These are phyloP conservation scores for Halophytophthora polymorphica DNA, from an alignment of 352 stramenopile species.

Conservation along the genomic window DNA sequence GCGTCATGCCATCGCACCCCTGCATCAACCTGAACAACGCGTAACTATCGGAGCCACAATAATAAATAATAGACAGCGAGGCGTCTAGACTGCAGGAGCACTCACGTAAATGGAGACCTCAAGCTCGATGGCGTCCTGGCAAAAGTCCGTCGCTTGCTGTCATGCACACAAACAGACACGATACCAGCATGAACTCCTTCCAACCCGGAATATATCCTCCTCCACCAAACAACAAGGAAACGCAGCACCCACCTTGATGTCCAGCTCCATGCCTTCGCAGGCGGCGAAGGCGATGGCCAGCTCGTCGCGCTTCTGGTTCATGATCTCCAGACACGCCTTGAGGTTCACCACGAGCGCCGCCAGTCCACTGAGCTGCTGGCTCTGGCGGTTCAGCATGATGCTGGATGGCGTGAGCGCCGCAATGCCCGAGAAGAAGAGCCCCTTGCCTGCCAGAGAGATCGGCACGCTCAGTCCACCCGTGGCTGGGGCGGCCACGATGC, in stretches of 20 bases:
- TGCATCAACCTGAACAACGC: too few species aligned
- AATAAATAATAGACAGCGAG: too few species aligned
- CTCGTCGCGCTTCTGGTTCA: conserved; percentile 80
- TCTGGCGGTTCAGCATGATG: conserved; percentile 85
- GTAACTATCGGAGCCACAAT: too few species aligned
- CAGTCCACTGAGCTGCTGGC: conserved; percentile 72
- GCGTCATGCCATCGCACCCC: not conserved
- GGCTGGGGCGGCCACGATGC: conserved; percentile 69
- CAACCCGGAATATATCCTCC: not conserved
- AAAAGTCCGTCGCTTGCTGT: conserved; percentile 73
- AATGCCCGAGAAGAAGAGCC: conserved; percentile 77
- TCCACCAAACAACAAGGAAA: not conserved
- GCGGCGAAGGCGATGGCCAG: conserved; percentile 71
- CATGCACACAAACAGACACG: conserved; percentile 3
- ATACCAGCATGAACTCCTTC: conserved; percentile 3
- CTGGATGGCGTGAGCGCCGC: conserved; percentile 78
- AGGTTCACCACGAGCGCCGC: conserved; percentile 75
- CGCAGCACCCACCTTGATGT: conserved; percentile 50
- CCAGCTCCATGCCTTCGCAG: conserved; percentile 68
- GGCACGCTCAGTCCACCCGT: conserved; percentile 80
- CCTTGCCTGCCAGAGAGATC: conserved; percentile 81
- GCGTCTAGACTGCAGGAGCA: conserved; percentile 5
- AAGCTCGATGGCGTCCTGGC: conserved; percentile 76
- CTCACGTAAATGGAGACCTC: conserved; percentile 69
- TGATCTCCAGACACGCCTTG: conserved; percentile 82